Base-by-base conservation (phyloP, 371 early-diverging fungal genomes). In the Dinochytrium kinnereticum region DNA sequence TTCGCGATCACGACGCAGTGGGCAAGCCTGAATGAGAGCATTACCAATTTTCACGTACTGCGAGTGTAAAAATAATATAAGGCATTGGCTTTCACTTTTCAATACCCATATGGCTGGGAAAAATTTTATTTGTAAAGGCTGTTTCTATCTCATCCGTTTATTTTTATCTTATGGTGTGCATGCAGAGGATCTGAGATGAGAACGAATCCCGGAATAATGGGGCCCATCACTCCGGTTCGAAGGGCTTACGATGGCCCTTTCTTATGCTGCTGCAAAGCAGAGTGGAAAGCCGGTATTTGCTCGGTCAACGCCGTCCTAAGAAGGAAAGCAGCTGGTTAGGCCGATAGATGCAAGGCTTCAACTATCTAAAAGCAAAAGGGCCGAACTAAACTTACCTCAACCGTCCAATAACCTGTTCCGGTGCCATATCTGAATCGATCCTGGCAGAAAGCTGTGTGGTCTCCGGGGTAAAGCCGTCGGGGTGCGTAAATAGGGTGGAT, bases 1-100 rank as follows among this genome's bases (percentile, higher is more conserved):
- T 85, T 90, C 70, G 80, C 85, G 21, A 83, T 90, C 21, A 75
- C 78, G 1, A 70, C 72, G 33, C 73, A 76, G 67, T 70, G 69
- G 64, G 49, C 33, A 38, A 66, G 38, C 19, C 15, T 44, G 38
- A 66, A 26, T 33, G 66, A 66, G 30, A 40, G 10, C n/a, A n/a
- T 10, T 10, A 28, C 30, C 5, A 66, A 66, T 28, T 66, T 66
- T 37, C 66, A 66, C 34, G 39, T 44, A 34, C 49, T 66, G 2
- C 44, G 30, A n/a, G n/a, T n/a, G n/a, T 15, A 49, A n/a, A 13
- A 49, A 15, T 15, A 49, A 49, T n/a, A 49, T n/a, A 15, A 15
- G 13, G 49, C 15, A n/a, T n/a, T n/a, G 49, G 15, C 49, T n/a
- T 49, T 13, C 49, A 49, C 49, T 49, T 49, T n/a, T n/a, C n/a